Evolutionary conservation across 2,329 filamentous ascomycete species (phyloP).

Genomic region (Colletotrichum sublineola): DNA sequence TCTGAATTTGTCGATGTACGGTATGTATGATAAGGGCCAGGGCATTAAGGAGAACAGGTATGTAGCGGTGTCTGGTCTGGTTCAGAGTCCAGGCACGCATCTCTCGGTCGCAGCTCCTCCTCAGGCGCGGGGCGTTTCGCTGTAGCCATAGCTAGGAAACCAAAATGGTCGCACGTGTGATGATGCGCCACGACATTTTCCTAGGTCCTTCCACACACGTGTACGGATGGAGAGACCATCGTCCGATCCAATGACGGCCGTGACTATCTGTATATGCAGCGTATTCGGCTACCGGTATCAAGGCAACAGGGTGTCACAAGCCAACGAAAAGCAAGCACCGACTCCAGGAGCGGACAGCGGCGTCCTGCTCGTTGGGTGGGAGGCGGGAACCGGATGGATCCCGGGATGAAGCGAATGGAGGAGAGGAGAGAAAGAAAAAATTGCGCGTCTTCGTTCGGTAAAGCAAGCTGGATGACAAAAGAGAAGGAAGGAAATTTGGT

Average conservation of each 20-base stretch:
- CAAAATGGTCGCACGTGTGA: slow-evolving; percentile 20
- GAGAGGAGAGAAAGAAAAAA: slow-evolving; percentile 1
- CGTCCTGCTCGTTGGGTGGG: slow-evolving; percentile 15
- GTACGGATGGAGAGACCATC: slow-evolving; percentile 7
- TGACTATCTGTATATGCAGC: slow-evolving; percentile 25
- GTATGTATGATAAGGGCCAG: slow-evolving; percentile 15
- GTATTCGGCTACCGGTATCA: neutral
- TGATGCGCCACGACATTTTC: slow-evolving; percentile 10
- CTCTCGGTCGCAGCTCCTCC: slow-evolving; percentile 24
- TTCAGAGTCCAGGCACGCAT: slow-evolving; percentile 9
- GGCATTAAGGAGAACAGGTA: slow-evolving; percentile 4
- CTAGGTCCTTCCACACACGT: neutral
- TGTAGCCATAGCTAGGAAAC: slow-evolving; percentile 13
- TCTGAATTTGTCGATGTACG: slow-evolving; percentile 5
- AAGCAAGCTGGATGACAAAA: neutral
- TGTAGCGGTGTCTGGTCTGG: slow-evolving; percentile 1
- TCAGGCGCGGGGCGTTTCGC: slow-evolving; percentile 34
- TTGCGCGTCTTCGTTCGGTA: slow-evolving; percentile 2
- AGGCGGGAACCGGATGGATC: slow-evolving; percentile 34
- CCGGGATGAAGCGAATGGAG: slow-evolving; percentile 26
- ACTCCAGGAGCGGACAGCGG: slow-evolving; percentile 10
- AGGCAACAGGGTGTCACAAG: neutral
- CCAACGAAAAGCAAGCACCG: slow-evolving; percentile 10
- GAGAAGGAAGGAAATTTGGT: slow-evolving; percentile 1
- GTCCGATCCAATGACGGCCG: slow-evolving; percentile 26